Base-by-base conservation (phyloP, 257 asterid species). In the Solanum microdontum region DNA sequence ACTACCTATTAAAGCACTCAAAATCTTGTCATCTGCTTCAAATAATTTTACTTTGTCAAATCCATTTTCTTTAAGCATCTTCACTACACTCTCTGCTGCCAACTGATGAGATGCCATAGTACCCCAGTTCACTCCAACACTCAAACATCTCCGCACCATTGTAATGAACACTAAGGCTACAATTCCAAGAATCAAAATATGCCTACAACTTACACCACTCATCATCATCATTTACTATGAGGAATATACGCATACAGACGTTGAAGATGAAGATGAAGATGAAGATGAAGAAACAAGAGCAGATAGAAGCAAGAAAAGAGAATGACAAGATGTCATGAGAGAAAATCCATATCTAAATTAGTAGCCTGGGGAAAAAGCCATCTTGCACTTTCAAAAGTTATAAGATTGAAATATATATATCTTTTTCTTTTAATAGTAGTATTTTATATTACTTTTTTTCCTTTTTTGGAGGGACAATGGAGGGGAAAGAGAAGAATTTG, bases 41-140 rank as follows among this genome's bases (percentile, higher is more conserved):
- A 97, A 97, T 32, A 97, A 89, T 92, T 97, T 97, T 91, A 97
- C 98, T 86, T 91, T 94, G 2, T 92, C 89, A 85, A 97, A 94
- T 0, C 98, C 98, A 87, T 95, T 97, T 34, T 92, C 96, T 87
- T 89, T 91, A 66, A 97, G 86, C 98, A 94, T 94, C 43, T 92
- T 87, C 11, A 94, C 98, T 8, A 97, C 98, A 69, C 82, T 94
- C 85, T 74, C 60, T 1, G 98, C 91, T 7, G 96, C 88, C 70
- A 95, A 73, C 45, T 85, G 94, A 84, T 94, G 98, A 1, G 96
- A 88, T 3, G 98, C 92, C 94, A 94, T 93, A 4, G 99, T 97
- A 11, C 99, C 99, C 98, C 99, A 97, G 76, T 97, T 97, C 87
- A 97, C 96, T 66, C 99, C 98, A 34, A 94, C 89, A 34, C 95